Evolutionary conservation across 768 basidiomycete genomes (phyloP).

Genomic region (Lactifluus volemus): DNA sequence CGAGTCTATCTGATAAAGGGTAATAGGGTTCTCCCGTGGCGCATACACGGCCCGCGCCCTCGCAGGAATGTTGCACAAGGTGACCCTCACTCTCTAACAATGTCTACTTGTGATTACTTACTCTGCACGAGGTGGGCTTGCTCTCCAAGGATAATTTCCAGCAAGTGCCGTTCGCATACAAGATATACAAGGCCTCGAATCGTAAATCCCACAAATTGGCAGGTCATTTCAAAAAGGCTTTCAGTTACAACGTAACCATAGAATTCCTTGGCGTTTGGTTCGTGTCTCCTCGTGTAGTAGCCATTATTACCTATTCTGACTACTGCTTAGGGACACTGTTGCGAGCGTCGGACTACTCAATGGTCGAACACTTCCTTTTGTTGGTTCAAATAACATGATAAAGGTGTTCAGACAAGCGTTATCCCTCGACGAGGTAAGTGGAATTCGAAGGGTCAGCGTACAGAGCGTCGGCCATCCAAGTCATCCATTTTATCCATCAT

Average conservation of each 20-base stretch:
- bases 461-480: not conserved
- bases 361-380: constrained; percentile 56
- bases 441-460: not conserved
- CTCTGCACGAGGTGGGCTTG: constrained; percentile 48
- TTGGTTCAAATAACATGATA: constrained; percentile 50
- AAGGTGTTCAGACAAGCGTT: constrained; percentile 70
- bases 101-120: not conserved
- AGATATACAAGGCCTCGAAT: constrained; percentile 52
- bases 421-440: constrained; percentile 61
- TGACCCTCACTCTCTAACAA: constrained; percentile 17
- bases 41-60: constrained; percentile 60
- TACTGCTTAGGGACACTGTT: constrained; percentile 60
- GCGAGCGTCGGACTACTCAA: constrained; percentile 62
- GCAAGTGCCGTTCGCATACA: constrained; percentile 66
- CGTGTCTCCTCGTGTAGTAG: not conserved
- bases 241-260: constrained; percentile 51
- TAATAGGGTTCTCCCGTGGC: constrained; percentile 65
- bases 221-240: constrained; percentile 63
- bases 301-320: not conserved
- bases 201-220: constrained; percentile 38
- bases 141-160: constrained; percentile 57
- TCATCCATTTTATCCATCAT: not conserved
- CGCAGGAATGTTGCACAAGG: constrained; percentile 70
- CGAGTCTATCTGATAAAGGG: not conserved
- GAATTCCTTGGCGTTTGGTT: constrained; percentile 80